Evolutionary conservation across 495 filamentous ascomycete species (phyloP).

Genomic region (Usnea hakonensis): DNA sequence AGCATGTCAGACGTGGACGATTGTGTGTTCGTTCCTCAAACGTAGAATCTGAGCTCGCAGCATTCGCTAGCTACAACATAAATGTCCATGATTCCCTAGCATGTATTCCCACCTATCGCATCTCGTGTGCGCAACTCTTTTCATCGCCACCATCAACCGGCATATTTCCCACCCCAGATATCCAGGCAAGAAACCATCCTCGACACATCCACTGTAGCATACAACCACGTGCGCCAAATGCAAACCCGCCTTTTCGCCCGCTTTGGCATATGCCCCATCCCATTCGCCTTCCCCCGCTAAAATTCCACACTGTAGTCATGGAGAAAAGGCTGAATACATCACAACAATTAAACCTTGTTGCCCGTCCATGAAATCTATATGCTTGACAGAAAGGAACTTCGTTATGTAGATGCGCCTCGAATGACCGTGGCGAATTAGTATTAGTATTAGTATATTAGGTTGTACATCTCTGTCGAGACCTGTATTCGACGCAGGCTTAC

Average conservation of each 20-base stretch:
- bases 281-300: neutral
- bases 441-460: constrained; percentile 1
- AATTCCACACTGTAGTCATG: neutral
- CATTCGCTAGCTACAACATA: too few relatives aligned
- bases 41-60: too few relatives aligned
- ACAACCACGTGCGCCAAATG: neutral
- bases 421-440: neutral
- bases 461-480: neutral
- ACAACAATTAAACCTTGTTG: neutral
- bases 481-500: neutral
- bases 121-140: neutral
- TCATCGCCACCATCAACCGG: neutral
- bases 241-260: neutral
- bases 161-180: neutral
- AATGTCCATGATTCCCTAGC: neutral
- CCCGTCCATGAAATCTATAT: neutral
- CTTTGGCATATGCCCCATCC: neutral
- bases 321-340: neutral
- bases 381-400: neutral
- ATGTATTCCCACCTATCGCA: constrained; percentile 1
- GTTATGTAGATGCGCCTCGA: neutral
- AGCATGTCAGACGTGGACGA: too few relatives aligned
- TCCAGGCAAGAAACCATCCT: neutral
- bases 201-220: neutral
- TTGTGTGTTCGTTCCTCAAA: too few relatives aligned